Percentiles rank a stretch among this genome's conserved stretches.
Conservation (phyloP, 2,329 filamentous ascomycete genomes). For the Ascochyta viciae-villosae region DNA sequence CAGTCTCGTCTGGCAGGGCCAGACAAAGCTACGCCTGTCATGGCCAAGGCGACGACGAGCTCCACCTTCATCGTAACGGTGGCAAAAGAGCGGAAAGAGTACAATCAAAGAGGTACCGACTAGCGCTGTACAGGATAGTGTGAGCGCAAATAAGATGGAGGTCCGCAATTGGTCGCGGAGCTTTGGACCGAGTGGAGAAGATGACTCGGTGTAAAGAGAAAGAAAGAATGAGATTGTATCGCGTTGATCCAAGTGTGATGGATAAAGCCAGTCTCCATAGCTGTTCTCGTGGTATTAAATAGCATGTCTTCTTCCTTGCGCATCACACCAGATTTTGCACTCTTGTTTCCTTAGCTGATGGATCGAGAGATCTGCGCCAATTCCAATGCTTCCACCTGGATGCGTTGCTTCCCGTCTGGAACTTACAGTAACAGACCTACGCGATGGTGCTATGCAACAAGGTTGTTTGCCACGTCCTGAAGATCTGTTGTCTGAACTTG, state of each 20-base stretch:
- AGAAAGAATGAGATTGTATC: not conserved
- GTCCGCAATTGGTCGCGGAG: not conserved
- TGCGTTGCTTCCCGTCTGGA: slow-evolving; percentile 1
- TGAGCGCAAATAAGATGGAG: not conserved
- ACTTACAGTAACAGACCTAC: not conserved
- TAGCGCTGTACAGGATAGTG: not conserved
- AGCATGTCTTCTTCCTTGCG: not conserved
- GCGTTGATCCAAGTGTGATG: not conserved
- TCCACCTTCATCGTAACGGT: not conserved
- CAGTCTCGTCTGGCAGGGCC: slow-evolving; percentile 28
- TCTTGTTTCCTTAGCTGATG: not conserved
- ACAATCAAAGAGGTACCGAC: not conserved
- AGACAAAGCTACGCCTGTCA: slow-evolving; percentile 14
- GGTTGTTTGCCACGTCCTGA: not conserved
- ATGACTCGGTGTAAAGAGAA: not conserved
- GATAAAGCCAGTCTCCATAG: not conserved
- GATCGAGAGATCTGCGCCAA: slow-evolving; percentile 1
- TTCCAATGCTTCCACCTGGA: not conserved
- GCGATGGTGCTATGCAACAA: slow-evolving; percentile 2
- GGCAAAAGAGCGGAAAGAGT: not conserved
- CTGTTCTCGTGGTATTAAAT: slow-evolving; percentile 2
- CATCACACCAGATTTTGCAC: not conserved
- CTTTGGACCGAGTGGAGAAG: not conserved
- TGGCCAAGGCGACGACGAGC: not conserved
- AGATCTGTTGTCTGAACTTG: slow-evolving; percentile 8